Conservation (phyloP, 2,329 filamentous ascomycete genomes). For the Juglanconis sp. region DNA sequence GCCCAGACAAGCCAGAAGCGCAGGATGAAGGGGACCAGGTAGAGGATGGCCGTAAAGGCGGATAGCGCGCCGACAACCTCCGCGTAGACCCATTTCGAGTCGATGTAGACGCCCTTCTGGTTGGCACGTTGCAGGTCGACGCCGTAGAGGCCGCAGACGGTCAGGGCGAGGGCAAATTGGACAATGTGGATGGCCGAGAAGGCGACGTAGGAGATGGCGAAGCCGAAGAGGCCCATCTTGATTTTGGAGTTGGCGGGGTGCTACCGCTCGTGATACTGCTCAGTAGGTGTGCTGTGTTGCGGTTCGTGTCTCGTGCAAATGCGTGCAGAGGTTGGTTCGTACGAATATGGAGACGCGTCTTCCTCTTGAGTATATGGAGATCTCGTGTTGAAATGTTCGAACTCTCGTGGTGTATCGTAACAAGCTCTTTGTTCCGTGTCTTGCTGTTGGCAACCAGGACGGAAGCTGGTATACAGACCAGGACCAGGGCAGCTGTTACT, state of each 20-base stretch:
- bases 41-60: slow-evolving; percentile 62
- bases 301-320: too few species aligned
- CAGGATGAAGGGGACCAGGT: slow-evolving; percentile 60
- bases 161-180: slow-evolving; percentile 73
- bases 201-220: slow-evolving; percentile 46
- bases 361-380: too few species aligned
- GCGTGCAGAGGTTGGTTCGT: too few species aligned
- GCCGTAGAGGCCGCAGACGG: slow-evolving; percentile 77
- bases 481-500: too few species aligned
- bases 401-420: too few species aligned
- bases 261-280: too few species aligned
- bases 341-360: too few species aligned
- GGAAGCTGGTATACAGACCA: too few species aligned
- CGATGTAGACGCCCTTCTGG: slow-evolving; percentile 46
- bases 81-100: slow-evolving; percentile 75
- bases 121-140: slow-evolving; percentile 58
- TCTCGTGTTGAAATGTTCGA: too few species aligned
- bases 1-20: slow-evolving; percentile 54
- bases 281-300: not conserved
- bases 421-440: too few species aligned
- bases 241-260: not conserved
- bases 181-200: slow-evolving; percentile 67
- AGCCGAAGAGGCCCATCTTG: slow-evolving; percentile 44
- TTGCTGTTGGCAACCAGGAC: too few species aligned
- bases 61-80: slow-evolving; percentile 65